Evolutionary conservation across 768 basidiomycete species (phyloP).

Genomic region (Tulasnella sp.): DNA sequence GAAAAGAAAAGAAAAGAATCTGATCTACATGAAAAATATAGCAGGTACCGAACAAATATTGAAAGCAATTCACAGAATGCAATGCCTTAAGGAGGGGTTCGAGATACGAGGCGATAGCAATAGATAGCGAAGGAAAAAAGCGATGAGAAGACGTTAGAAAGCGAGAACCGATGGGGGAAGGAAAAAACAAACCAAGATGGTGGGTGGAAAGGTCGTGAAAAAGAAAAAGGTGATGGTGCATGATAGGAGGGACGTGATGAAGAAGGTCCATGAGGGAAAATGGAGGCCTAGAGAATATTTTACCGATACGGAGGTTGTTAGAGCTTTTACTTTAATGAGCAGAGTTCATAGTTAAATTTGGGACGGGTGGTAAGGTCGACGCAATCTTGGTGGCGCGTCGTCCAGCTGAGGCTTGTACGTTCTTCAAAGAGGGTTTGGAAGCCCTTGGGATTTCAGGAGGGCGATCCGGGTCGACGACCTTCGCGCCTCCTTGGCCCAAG

Average conservation of each 20-base stretch:
- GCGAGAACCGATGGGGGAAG: not conserved
- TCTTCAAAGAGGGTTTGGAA: not conserved
- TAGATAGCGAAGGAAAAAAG: not conserved
- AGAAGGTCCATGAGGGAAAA: not conserved
- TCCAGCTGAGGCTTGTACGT: not conserved
- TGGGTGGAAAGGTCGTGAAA: not conserved
- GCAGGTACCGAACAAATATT: not conserved
- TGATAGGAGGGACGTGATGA: not conserved
- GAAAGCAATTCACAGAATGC: not conserved
- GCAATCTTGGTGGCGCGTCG: not conserved
- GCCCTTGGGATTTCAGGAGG: not conserved
- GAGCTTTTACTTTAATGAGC: not conserved
- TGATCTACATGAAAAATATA: not conserved
- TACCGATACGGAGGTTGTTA: not conserved
- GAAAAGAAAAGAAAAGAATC: no score
- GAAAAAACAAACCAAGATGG: not conserved
- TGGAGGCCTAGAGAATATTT: not conserved
- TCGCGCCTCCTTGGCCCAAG: not conserved
- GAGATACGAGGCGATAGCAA: conserved; percentile 4
- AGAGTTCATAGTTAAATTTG: not conserved
- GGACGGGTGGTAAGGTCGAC: not conserved
- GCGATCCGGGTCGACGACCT: not conserved
- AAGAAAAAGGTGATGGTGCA: not conserved
- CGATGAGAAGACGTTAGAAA: not conserved
- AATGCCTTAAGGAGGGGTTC: not conserved